These are phyloP conservation scores for Neoboletus magnificus DNA, from an alignment of 768 basidiomycete genomes.

Conservation along the genomic window DNA sequence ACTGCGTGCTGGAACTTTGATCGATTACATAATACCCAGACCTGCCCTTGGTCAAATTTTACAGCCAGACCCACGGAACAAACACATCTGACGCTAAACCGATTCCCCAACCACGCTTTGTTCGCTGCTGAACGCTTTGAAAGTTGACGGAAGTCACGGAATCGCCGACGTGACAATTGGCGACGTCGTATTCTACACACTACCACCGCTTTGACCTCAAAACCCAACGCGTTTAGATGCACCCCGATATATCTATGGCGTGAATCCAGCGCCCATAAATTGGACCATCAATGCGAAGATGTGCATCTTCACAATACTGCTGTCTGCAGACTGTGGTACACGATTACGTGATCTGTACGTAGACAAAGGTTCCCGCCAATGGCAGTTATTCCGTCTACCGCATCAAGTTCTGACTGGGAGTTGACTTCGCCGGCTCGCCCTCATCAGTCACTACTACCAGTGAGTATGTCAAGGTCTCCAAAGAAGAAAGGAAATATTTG, in stretches of 20 bases:
- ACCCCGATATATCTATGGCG: not conserved
- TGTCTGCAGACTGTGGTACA: not conserved
- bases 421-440: not conserved
- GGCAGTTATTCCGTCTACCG: not conserved
- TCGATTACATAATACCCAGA: not conserved
- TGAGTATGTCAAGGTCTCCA: constrained; percentile 3
- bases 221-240: not conserved
- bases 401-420: not conserved
- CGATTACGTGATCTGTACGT: constrained; percentile 1
- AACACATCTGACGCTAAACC: not conserved
- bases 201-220: not conserved
- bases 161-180: not conserved
- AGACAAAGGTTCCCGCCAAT: not conserved
- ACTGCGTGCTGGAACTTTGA: not conserved
- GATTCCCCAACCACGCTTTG: not conserved
- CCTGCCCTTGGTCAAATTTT: not conserved
- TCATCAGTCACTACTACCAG: not conserved
- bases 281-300: not conserved
- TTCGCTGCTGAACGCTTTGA: not conserved
- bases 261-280: not conserved
- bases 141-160: not conserved
- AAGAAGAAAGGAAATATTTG: constrained; percentile 15
- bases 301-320: too few relatives aligned
- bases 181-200: not conserved
- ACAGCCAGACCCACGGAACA: not conserved